Evolutionary conservation across 371 early-diverging fungal genomes (phyloP), one percentile per base, ranked within the genome.

Genomic region (Mortierella sp.): DNA sequence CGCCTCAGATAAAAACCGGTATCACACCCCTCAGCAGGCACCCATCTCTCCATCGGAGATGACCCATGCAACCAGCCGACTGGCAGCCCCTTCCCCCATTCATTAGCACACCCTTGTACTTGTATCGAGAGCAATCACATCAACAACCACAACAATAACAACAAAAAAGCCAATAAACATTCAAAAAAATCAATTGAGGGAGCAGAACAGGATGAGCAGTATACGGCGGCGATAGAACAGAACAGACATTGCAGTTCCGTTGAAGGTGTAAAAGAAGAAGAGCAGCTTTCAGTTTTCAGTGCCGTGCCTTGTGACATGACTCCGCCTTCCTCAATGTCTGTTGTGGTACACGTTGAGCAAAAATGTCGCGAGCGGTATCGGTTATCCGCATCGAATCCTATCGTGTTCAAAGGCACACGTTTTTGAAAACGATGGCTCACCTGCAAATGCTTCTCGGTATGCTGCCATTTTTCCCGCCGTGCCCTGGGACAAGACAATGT

Each of bases 11-110:
- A 63, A 71, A 38, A 77, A 72, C 32, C 65, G 86, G 48, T 82
- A 74, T 35, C 81, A 79, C 56, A 79, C 73, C 6, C 65, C 78
- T 75, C 82, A 79, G 46, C 79, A 86, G 56, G 75, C 73, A 8
- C 86, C 86, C 44, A 79, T 86, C 54, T 79, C 86, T 7, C 86
- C 86, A 4, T 79, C 86, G 35, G 86, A 86, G 48, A 79, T 86
- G 82, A 82, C 86, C 54, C 81, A 81, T n/a, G 76, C 79, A 3
- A 80, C 80, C 7, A 77, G 79, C 72, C 76, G 86, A 24, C 77
- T 86, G 38, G 82, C 86, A 18, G 82, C 82, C 12, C 82, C 82
- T 35, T 79, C 86, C n/a, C 85, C 79, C 12, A 81, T 85, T 70
- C 84, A 84, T 60, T 84, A 84, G 27, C 65, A 27, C 35, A n/a